phyloP scores from a whole-genome alignment of 768 basidiomycete species.

The Calocybe cyanea region DNA sequence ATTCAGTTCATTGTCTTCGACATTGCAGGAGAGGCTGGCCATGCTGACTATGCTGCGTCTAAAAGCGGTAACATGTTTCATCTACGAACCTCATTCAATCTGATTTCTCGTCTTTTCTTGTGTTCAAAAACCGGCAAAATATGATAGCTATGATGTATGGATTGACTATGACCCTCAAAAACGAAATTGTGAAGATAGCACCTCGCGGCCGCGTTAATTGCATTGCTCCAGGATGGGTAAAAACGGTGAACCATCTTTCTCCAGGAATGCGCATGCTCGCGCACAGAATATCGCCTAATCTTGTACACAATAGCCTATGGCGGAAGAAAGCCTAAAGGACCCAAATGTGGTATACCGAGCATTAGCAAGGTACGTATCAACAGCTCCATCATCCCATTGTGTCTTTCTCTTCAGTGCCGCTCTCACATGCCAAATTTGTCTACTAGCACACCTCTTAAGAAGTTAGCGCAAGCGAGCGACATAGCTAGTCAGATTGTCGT shows the following conservation, averaged over 20 bases:
- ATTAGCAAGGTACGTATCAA: conserved; percentile 67
- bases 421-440: too few species aligned
- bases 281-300: neutral
- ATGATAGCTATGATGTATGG: conserved; percentile 68
- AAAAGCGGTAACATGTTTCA: conserved; percentile 53
- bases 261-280: too few species aligned
- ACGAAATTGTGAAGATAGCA: conserved; percentile 77
- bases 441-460: conserved; percentile 63
- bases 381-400: neutral
- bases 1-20: neutral
- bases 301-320: conserved; percentile 39
- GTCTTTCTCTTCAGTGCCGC: neutral
- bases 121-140: neutral
- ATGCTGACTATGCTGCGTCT: conserved; percentile 62
- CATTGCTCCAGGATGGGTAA: conserved; percentile 67
- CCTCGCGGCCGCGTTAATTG: conserved; percentile 68
- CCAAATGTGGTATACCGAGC: conserved; percentile 51
- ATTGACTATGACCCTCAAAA: conserved; percentile 63
- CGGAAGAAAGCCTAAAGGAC: conserved; percentile 52
- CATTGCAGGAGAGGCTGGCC: conserved; percentile 49
- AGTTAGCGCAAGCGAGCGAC: conserved; percentile 58
- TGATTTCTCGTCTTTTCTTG: too few species aligned
- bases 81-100: conserved; percentile 11
- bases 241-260: conserved; percentile 32
- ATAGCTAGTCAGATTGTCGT: conserved; percentile 63